A percentile compares a stretch with the other conserved stretches of the same genome.
phyloP scores from a whole-genome alignment of 257 asterid species.

The Mentha longifolia region DNA sequence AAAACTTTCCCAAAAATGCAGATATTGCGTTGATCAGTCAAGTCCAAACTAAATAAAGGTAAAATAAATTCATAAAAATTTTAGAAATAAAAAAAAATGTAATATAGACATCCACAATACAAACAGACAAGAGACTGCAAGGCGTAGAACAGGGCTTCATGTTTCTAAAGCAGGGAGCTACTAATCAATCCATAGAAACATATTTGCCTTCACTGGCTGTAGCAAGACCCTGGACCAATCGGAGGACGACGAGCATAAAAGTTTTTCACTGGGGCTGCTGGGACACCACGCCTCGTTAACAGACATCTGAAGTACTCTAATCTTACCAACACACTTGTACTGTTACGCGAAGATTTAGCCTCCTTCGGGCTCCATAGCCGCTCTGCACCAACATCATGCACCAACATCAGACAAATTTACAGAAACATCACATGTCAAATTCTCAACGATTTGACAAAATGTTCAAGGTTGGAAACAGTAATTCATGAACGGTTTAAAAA shows the following conservation, averaged over 20 bases:
- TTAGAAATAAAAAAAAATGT: neutral
- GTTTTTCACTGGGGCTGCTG: conserved; percentile 76
- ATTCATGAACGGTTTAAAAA: neutral
- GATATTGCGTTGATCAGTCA: neutral
- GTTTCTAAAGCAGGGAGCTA: neutral
- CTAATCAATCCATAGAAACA: neutral
- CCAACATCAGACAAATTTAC: conserved; percentile 2
- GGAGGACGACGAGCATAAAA: conserved; percentile 71
- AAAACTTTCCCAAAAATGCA: too few species aligned
- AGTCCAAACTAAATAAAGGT: neutral
- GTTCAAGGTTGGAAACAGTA: neutral
- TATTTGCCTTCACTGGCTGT: conserved; percentile 52
- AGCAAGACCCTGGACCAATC: conserved; percentile 77
- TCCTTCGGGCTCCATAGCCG: conserved; percentile 74
- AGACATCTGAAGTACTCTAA: conserved; percentile 86
- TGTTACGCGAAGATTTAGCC: conserved; percentile 42
- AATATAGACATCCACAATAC: conserved; percentile 2
- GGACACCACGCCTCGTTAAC: conserved; percentile 82
- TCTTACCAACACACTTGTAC: conserved; percentile 47
- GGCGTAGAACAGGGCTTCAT: neutral
- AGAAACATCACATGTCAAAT: neutral
- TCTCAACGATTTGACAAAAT: neutral
- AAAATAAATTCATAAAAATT: conserved; percentile 1
- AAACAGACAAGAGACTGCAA: conserved; percentile 17
- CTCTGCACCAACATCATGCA: conserved; percentile 52